Conservation (phyloP, 345 rosid genomes). For the Punica granatum region DNA sequence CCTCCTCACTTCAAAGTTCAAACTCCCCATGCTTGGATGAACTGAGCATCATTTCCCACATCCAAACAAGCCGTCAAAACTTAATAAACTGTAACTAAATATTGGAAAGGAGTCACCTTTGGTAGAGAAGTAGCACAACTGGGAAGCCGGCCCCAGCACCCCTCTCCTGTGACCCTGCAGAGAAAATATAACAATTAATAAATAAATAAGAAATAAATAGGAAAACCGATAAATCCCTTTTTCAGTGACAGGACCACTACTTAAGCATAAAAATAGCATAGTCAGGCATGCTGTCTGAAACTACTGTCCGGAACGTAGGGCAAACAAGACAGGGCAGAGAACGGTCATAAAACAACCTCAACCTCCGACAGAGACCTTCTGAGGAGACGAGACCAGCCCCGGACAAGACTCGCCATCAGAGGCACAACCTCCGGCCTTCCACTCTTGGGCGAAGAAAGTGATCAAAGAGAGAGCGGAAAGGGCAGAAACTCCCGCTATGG, state of each 20-base stretch:
- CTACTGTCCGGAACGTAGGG: background rate
- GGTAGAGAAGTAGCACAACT: constrained; percentile 43
- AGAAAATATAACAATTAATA: background rate
- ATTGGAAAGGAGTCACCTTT: constrained; percentile 37
- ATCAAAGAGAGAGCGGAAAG: background rate
- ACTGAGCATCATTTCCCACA: background rate
- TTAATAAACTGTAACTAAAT: background rate
- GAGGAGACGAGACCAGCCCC: constrained; percentile 30
- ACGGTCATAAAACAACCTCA: constrained; percentile 21
- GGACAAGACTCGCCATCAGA: constrained; percentile 55
- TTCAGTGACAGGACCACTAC: background rate
- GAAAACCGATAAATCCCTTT: no score
- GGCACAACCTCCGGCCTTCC: background rate
- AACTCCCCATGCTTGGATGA: background rate
- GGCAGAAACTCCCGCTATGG: background rate
- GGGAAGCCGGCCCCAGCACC: constrained; percentile 41
- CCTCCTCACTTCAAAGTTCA: background rate
- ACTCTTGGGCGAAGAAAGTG: background rate
- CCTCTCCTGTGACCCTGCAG: constrained; percentile 42
- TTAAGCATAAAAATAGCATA: background rate
- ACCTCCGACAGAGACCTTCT: constrained; percentile 30
- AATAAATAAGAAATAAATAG: background rate
- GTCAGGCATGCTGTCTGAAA: background rate
- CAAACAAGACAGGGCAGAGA: constrained; percentile 1
- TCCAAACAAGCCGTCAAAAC: background rate